A percentile compares a stretch with the other conserved stretches of the same genome.
phyloP scores from a whole-genome alignment of 169 alveolate species.

The Plasmodium yoelii region DNA sequence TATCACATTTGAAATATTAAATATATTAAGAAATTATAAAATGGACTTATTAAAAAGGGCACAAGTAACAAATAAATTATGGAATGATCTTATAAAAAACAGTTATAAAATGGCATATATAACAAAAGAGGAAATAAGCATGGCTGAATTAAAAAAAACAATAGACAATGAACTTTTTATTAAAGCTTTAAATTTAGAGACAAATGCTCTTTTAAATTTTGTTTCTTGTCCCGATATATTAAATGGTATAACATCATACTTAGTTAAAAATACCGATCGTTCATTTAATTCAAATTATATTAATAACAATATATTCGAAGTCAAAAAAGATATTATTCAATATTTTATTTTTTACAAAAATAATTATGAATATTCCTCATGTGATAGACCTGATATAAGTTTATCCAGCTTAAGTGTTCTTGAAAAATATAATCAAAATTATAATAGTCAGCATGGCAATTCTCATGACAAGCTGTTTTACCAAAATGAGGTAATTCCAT shows the following conservation, averaged over 20 bases:
- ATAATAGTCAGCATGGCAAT: not conserved
- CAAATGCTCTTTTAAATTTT: conserved; percentile 57
- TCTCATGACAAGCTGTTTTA: conserved; percentile 27
- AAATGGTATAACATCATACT: conserved; percentile 63
- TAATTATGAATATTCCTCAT: conserved; percentile 15
- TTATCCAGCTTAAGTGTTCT: conserved; percentile 57
- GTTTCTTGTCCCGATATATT: conserved; percentile 61
- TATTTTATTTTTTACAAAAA: conserved; percentile 66
- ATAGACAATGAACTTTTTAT: conserved; percentile 66
- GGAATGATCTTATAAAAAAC: conserved; percentile 57
- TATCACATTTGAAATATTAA: conserved; percentile 59
- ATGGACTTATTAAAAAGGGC: conserved; percentile 60
- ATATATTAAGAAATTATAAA: conserved; percentile 60
- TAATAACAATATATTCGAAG: conserved; percentile 35
- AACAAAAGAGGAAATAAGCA: conserved; percentile 67
- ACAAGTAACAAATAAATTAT: conserved; percentile 52
- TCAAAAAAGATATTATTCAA: conserved; percentile 57
- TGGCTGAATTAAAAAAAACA: conserved; percentile 40
- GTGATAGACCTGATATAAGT: conserved; percentile 69
- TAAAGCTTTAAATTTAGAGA: conserved; percentile 63
- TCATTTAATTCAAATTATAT: conserved; percentile 37
- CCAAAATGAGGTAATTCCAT: conserved; percentile 28
- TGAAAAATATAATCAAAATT: conserved; percentile 49
- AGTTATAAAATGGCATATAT: conserved; percentile 51
- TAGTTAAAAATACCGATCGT: conserved; percentile 45